phyloP scores from a whole-genome alignment of 192 early-diverging fungal genomes.

The Gonapodya sp. region DNA sequence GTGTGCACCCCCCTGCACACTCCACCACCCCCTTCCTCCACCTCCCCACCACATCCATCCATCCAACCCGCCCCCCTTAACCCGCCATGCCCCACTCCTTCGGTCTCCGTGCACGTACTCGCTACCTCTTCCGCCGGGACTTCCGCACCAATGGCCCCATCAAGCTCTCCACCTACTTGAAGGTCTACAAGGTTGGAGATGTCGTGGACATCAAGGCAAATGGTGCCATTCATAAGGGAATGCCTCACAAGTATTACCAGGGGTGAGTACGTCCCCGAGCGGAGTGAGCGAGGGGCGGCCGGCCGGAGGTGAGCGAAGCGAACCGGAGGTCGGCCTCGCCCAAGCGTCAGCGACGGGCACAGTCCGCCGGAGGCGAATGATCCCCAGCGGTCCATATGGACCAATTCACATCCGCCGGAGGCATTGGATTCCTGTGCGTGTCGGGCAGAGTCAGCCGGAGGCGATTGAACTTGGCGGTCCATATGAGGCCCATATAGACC shows the following conservation, averaged over 20 bases:
- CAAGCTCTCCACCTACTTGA: slow-evolving; percentile 93
- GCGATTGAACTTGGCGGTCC: no score
- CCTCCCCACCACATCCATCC: background rate
- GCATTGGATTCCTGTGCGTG: no score
- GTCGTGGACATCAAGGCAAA: slow-evolving; percentile 99
- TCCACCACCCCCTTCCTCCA: no score
- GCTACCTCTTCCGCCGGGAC: slow-evolving; percentile 94
- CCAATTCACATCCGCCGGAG: no score
- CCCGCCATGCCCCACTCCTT: slow-evolving; percentile 70
- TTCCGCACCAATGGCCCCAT: slow-evolving; percentile 93
- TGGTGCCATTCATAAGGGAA: slow-evolving; percentile 98
- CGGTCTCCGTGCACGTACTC: slow-evolving; percentile 94
- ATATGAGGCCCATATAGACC: no score
- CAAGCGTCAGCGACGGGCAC: no score
- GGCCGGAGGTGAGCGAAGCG: background rate
- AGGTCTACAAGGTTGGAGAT: slow-evolving; percentile 97
- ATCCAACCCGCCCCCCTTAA: slow-evolving; percentile 17
- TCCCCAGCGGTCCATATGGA: no score
- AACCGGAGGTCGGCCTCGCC: no score
- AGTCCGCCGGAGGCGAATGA: no score
- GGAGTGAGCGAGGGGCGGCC: background rate
- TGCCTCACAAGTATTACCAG: slow-evolving; percentile 99
- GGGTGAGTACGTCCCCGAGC: slow-evolving; percentile 40
- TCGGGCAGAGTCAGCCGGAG: no score
- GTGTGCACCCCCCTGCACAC: no score